Percentiles rank a stretch among this genome's conserved stretches.
phyloP scores from a whole-genome alignment of 1,139 yeast genomes.

The Candida glucosophila region DNA sequence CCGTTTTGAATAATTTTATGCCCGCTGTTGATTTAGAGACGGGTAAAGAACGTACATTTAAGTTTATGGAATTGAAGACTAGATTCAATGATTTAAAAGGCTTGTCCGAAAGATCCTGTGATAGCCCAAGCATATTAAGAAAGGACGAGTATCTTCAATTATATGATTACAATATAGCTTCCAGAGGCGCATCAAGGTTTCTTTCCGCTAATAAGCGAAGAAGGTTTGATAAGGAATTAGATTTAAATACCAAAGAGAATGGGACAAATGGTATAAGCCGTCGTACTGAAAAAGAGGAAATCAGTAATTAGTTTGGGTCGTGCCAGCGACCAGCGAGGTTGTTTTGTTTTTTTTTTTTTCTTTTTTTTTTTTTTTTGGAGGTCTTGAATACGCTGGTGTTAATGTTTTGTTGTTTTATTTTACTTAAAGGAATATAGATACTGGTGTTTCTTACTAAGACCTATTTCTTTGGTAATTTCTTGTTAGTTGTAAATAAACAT shows the following conservation, averaged over 20 bases:
- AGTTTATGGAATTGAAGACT: constrained; percentile 39
- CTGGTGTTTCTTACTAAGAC: no score
- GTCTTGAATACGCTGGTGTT: no score
- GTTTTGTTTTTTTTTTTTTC: no score
- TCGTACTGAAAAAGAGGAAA: no score
- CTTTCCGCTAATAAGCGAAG: constrained; percentile 44
- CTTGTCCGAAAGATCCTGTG: constrained; percentile 29
- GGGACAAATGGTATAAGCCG: background rate
- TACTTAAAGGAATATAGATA: no score
- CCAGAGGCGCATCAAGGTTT: constrained; percentile 45
- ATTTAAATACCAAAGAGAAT: constrained; percentile 3
- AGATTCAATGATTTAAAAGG: constrained; percentile 34
- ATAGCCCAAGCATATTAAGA: constrained; percentile 27
- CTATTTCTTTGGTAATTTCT: constrained; percentile 24
- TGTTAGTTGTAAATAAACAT: constrained; percentile 27
- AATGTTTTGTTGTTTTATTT: no score
- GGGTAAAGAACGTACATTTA: constrained; percentile 39
- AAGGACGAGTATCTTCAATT: constrained; percentile 41
- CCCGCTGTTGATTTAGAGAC: constrained; percentile 23
- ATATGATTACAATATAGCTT: constrained; percentile 39
- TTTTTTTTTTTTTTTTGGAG: no score
- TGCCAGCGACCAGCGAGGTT: no score
- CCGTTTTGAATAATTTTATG: constrained; percentile 21
- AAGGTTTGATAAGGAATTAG: constrained; percentile 27
- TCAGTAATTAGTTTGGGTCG: no score